Percentiles rank a stretch among this genome's conserved stretches.
Evolutionary conservation across 305 asterid genomes (phyloP).

Genomic region (Fraxinus velutina): DNA sequence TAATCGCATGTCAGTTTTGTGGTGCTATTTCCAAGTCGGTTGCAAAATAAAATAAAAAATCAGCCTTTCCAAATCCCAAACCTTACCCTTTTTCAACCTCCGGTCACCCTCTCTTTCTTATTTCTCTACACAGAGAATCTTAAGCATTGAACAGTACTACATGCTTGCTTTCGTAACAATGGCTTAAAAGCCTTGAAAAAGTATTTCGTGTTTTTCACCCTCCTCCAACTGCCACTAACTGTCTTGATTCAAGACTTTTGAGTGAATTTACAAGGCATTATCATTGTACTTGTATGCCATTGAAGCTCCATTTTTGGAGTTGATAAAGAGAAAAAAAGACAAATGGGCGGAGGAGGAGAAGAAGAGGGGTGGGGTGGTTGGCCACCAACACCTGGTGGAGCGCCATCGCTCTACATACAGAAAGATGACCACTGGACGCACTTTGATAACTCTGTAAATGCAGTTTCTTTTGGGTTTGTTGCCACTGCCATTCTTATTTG

Average conservation of each 20-base stretch:
- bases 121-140: neutral
- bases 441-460: slow-evolving; percentile 47
- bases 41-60: neutral
- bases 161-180: neutral
- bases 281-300: neutral
- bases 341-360: slow-evolving; percentile 29
- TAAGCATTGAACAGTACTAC: neutral
- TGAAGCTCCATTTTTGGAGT: neutral
- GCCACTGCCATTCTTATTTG: slow-evolving; percentile 43
- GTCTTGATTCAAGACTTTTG: neutral
- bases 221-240: neutral
- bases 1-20: neutral
- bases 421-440: slow-evolving; percentile 47
- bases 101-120: neutral
- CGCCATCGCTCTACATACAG: slow-evolving; percentile 26
- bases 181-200: neutral
- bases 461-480: slow-evolving; percentile 42
- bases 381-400: slow-evolving; percentile 31
- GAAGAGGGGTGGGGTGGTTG: slow-evolving; percentile 31
- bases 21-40: slow-evolving; percentile 16
- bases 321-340: neutral
- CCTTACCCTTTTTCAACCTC: slow-evolving; percentile 6
- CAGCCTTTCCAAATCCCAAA: slow-evolving; percentile 30
- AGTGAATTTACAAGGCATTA: neutral
- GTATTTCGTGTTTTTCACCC: neutral